Evolutionary conservation across 208 protist species (phyloP).

Genomic region (Leptomonas pyrrhocoris): DNA sequence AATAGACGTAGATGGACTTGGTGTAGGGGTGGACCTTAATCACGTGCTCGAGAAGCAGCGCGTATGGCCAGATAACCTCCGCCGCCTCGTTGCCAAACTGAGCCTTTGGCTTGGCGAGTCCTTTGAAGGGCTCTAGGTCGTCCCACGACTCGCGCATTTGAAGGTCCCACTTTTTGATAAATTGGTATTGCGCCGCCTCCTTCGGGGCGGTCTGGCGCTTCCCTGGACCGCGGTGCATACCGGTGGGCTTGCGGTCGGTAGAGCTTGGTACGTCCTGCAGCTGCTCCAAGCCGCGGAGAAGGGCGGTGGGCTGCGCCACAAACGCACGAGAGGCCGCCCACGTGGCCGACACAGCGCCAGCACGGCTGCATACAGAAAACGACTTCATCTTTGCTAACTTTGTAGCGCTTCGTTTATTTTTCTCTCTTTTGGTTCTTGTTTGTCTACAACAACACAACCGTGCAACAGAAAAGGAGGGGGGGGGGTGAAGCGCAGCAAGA

Average conservation of each 20-base stretch:
- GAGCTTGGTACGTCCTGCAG: slow-evolving; percentile 87
- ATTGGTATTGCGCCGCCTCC: slow-evolving; percentile 79
- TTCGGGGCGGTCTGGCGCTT: slow-evolving; percentile 80
- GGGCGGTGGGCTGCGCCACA: slow-evolving; percentile 32
- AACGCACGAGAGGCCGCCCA: slow-evolving; percentile 10
- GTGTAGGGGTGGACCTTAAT: slow-evolving; percentile 91
- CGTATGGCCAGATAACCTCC: slow-evolving; percentile 91
- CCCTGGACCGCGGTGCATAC: slow-evolving; percentile 84
- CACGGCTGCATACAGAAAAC: not conserved
- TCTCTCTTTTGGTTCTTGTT: too few species aligned
- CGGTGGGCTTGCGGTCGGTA: slow-evolving; percentile 73
- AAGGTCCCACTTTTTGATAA: slow-evolving; percentile 87
- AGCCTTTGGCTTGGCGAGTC: slow-evolving; percentile 86
- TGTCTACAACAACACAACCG: too few species aligned
- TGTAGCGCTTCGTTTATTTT: not conserved
- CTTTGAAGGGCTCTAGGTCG: slow-evolving; percentile 86
- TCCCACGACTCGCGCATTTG: slow-evolving; percentile 87
- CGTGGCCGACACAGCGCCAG: not conserved
- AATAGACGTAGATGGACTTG: slow-evolving; percentile 93
- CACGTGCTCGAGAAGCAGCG: slow-evolving; percentile 80
- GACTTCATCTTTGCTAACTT: not conserved
- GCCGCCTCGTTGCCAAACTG: slow-evolving; percentile 91
- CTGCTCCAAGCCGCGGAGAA: slow-evolving; percentile 73
- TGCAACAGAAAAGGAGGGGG: too few species aligned
- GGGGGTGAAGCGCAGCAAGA: too few species aligned